phyloP scores from a whole-genome alignment of 257 asterid species.

The Solanum chiquidenum region DNA sequence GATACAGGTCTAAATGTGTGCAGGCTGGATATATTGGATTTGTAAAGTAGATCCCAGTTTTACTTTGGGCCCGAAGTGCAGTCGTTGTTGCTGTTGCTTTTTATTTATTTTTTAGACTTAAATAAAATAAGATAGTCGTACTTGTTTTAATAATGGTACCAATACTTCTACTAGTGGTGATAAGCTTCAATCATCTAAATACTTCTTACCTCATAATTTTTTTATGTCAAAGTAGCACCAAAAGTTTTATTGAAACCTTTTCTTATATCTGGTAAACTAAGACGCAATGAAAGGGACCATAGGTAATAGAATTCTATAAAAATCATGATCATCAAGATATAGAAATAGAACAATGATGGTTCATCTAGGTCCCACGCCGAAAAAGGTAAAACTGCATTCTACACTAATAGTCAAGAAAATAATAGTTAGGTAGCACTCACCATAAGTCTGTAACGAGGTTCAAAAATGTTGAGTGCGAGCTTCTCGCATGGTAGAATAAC shows the following conservation, averaged over 20 bases:
- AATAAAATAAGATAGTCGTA: not conserved
- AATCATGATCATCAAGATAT: not conserved
- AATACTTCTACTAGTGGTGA: not conserved
- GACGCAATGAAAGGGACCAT: not conserved
- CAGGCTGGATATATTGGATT: not conserved
- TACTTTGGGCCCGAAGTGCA: not conserved
- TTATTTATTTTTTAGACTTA: not conserved
- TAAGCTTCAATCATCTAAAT: not conserved
- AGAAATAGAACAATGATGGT: not conserved
- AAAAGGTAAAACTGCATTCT: not conserved
- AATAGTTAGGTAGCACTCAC: conserved; percentile 28
- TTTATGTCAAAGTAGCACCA: not conserved
- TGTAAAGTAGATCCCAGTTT: not conserved
- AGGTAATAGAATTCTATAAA: not conserved
- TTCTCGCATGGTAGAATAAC: conserved; percentile 93
- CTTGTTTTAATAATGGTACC: not conserved
- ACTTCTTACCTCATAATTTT: not conserved
- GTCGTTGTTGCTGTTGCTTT: not conserved
- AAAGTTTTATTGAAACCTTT: not conserved
- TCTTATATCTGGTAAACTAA: not conserved
- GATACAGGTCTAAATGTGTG: not conserved
- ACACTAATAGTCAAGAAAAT: not conserved
- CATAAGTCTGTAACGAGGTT: conserved; percentile 98
- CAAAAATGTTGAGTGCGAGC: conserved; percentile 88
- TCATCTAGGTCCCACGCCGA: not conserved